Evolutionary conservation across 2,329 filamentous ascomycete genomes (phyloP), one percentile per base, ranked within the genome.

Genomic region (Trichoderma sp.): DNA sequence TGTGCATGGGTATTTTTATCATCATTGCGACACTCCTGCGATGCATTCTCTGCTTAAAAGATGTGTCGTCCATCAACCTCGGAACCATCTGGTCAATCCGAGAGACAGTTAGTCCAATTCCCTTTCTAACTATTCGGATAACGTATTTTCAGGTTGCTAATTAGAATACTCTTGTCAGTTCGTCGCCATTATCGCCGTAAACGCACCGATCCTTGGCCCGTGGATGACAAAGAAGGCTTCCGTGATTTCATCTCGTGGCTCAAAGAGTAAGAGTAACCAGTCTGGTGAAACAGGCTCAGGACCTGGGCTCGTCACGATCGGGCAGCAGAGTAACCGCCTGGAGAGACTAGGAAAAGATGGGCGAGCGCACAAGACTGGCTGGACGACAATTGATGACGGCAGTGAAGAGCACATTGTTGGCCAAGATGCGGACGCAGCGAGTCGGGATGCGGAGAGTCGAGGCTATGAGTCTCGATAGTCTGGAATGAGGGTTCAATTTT

Each of bases 81-180:
- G 74, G 73, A 9, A 77, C 75, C 18, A 77, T 77, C 28, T 77
- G 76, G 76, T 75, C 76, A 3, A 77, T 77, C 64, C 75, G 76
- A 71, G 76, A 77, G 70, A 77, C 76, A 7, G 75, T 76, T 56
- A 73, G 74, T 34, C 32, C 18, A n/a, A n/a, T 7, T 21, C 9
- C 0, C 18, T 28, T 26, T 30, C 21, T 12, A 1, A 43, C 9
- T 28, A 1, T 18, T 26, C 8, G 3, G 6, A 12, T 28, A n/a
- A 0, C 8, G 6, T 3, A 7, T 12, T 7, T 47, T 51, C n/a
- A 57, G 11, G 2, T 57, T 26, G 11, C 53, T 60, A n/a, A 57
- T 9, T 18, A 51, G 3, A 12, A 2, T 26, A 4, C n/a, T 9
- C 7, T 32, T 34, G n/a, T 18, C 64, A 76, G 75, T 76, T 77